phyloP scores from a whole-genome alignment of 345 rosid genomes.

The Dipteronia sinensis region DNA sequence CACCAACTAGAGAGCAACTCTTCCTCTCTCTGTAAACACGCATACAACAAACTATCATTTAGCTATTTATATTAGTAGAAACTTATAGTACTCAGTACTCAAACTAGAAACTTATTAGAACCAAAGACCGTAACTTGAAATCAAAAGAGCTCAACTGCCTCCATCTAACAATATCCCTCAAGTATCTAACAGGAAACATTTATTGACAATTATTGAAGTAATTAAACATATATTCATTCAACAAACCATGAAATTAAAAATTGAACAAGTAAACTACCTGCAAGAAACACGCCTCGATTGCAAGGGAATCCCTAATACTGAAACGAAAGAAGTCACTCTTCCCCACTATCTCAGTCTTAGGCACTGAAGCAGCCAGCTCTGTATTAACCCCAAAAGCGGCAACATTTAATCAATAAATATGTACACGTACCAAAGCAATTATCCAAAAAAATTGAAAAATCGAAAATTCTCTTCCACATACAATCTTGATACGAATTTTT shows the following conservation, averaged over 20 bases:
- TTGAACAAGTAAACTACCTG: conserved; percentile 53
- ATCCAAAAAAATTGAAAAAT: too few relatives aligned
- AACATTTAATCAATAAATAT: conserved; percentile 12
- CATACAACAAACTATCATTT: conserved; percentile 18
- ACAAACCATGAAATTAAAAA: conserved; percentile 5
- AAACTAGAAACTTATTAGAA: background rate
- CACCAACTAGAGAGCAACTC: conserved; percentile 95
- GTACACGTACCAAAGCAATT: background rate
- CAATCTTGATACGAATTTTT: too few relatives aligned
- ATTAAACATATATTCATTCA: background rate
- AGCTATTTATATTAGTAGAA: background rate
- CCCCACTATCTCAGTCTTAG: conserved; percentile 80
- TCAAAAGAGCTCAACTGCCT: background rate
- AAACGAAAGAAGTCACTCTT: conserved; percentile 91
- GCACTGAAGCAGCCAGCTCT: conserved; percentile 93
- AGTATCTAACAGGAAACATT: background rate
- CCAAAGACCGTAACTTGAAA: background rate
- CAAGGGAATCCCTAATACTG: conserved; percentile 97
- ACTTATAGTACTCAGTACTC: conserved; percentile 7
- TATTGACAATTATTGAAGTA: background rate
- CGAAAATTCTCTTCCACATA: too few relatives aligned
- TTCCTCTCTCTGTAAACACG: conserved; percentile 71
- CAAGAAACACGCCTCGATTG: conserved; percentile 91
- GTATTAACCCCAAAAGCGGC: conserved; percentile 29
- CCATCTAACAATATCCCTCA: background rate